Conservation (phyloP, 1,284 basidiomycete genomes). For the Ustanciosporium gigantosporum region DNA sequence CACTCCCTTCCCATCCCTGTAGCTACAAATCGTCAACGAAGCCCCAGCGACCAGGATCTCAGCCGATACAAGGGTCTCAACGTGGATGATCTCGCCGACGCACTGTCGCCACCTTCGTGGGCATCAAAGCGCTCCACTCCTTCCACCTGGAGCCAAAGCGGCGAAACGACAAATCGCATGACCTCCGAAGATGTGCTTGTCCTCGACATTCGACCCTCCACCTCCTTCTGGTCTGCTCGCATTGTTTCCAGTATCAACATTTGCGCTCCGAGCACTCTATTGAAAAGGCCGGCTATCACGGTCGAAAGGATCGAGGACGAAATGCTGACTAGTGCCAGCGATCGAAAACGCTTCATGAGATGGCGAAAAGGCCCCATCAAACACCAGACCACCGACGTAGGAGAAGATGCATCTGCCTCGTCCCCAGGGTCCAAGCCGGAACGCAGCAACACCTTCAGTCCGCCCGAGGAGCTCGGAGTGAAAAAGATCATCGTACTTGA, state of each 20-base stretch:
- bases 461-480: constrained; percentile 26
- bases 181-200: constrained; percentile 61
- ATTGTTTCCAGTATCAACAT: constrained; percentile 73
- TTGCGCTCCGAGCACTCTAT: constrained; percentile 88
- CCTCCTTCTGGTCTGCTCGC: constrained; percentile 45
- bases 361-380: constrained; percentile 40
- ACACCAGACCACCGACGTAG: neutral
- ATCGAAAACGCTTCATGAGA: constrained; percentile 39
- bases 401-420: constrained; percentile 4
- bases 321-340: constrained; percentile 44
- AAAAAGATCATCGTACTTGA: constrained; percentile 57
- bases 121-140: neutral
- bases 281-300: constrained; percentile 63
- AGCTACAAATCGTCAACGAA: no score
- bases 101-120: constrained; percentile 5
- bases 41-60: constrained; percentile 7
- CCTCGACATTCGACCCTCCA: constrained; percentile 83
- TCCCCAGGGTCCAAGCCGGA: constrained; percentile 7
- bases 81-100: constrained; percentile 26
- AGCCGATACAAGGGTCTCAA: constrained; percentile 33
- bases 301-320: constrained; percentile 55
- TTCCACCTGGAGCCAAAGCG: constrained; percentile 6
- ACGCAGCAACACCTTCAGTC: constrained; percentile 17
- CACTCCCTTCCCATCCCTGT: constrained; percentile 9
- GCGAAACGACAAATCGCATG: neutral